phyloP scores from a whole-genome alignment of 306 rosid genomes.

The Neltuma alba region DNA sequence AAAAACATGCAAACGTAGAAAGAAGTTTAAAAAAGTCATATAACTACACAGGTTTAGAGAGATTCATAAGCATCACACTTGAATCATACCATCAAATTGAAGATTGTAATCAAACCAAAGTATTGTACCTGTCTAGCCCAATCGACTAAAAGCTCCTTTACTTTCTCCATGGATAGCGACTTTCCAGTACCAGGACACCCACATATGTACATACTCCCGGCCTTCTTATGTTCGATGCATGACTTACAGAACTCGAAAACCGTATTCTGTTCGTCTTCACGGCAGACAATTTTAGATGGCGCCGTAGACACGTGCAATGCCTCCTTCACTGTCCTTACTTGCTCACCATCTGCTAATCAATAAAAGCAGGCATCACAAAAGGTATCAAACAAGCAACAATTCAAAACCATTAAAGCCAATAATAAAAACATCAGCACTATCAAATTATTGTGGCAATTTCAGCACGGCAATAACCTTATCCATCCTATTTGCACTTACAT shows the following conservation, averaged over 20 bases:
- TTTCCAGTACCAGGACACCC: slow-evolving; percentile 97
- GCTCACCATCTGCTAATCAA: slow-evolving; percentile 59
- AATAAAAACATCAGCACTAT: not conserved
- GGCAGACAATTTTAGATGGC: slow-evolving; percentile 65
- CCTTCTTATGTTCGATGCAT: slow-evolving; percentile 63
- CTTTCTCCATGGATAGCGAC: slow-evolving; percentile 75
- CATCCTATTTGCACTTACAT: slow-evolving; percentile 16
- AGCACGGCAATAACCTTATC: slow-evolving; percentile 11
- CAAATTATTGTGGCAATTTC: not conserved
- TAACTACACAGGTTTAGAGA: not conserved
- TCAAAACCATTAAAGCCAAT: not conserved
- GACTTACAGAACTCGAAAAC: slow-evolving; percentile 74
- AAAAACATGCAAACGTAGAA: not conserved
- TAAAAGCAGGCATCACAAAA: not conserved
- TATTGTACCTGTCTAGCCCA: slow-evolving; percentile 70
- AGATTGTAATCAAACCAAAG: not conserved
- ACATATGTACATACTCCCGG: slow-evolving; percentile 83
- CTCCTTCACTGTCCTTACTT: slow-evolving; percentile 65
- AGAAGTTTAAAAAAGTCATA: not conserved
- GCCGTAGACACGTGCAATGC: slow-evolving; percentile 74
- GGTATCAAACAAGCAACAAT: not conserved
- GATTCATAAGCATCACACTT: not conserved
- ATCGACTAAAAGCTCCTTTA: slow-evolving; percentile 53
- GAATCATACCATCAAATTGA: not conserved
- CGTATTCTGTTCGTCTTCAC: slow-evolving; percentile 77